These are phyloP conservation scores for Hypoxylon sp. DNA, from an alignment of 2,329 filamentous ascomycete genomes.

Conservation along the genomic window DNA sequence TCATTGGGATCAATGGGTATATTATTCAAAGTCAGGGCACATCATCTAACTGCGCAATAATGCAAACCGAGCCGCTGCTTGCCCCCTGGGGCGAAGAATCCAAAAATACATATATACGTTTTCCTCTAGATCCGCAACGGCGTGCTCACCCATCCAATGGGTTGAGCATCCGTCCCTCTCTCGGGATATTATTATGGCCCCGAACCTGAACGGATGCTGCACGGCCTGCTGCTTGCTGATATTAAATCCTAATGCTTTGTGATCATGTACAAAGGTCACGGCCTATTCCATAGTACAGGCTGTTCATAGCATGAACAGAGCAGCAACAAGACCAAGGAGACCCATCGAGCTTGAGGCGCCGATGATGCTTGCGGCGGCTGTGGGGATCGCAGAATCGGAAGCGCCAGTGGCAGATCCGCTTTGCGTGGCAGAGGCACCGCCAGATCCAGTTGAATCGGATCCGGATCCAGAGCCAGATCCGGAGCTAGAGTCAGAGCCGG, in stretches of 20 bases:
- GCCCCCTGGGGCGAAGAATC: constrained; percentile 42
- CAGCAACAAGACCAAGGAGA: constrained; percentile 60
- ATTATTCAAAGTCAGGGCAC: constrained; percentile 46
- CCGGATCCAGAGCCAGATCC: constrained; percentile 26
- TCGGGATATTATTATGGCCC: constrained; percentile 17
- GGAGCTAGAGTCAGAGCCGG: constrained; percentile 34
- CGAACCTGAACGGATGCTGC: constrained; percentile 19
- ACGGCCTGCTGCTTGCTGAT: constrained; percentile 20
- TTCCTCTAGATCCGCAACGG: constrained; percentile 30
- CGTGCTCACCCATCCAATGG: constrained; percentile 36
- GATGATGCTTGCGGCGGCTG: constrained; percentile 49
- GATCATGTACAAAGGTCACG: constrained; percentile 7
- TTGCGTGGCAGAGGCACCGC: constrained; percentile 15
- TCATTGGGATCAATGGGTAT: constrained; percentile 49
- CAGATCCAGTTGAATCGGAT: constrained; percentile 27
- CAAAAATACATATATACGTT: constrained; percentile 37
- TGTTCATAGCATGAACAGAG: constrained; percentile 58
- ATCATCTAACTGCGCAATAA: constrained; percentile 45
- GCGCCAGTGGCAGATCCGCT: constrained; percentile 17
- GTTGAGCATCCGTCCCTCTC: constrained; percentile 2
- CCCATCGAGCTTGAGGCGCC: constrained; percentile 59
- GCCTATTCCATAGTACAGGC: constrained; percentile 14
- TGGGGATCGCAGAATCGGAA: constrained; percentile 27
- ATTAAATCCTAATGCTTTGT: constrained; percentile 35
- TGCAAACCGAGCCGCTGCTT: constrained; percentile 41